These are phyloP conservation scores for Phytophthora aleatoria DNA, from an alignment of 352 stramenopile species.

Conservation along the genomic window DNA sequence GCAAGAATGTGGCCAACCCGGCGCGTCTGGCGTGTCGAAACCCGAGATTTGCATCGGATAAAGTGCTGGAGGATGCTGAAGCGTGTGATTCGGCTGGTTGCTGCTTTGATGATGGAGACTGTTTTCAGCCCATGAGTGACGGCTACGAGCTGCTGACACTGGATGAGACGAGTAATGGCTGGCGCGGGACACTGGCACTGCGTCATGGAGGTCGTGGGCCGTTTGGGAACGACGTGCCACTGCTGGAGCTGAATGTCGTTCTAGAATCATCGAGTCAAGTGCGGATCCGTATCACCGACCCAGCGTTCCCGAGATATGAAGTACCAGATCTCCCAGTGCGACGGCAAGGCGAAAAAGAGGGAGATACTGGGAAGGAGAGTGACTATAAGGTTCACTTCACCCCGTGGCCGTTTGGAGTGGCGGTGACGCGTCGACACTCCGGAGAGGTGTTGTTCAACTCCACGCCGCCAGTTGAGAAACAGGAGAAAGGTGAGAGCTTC, in stretches of 20 bases:
- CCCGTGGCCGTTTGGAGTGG: slow-evolving; percentile 70
- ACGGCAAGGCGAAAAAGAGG: slow-evolving; percentile 7
- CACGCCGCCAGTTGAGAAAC: slow-evolving; percentile 54
- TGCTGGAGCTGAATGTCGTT: slow-evolving; percentile 69
- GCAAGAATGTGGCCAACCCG: slow-evolving; percentile 39
- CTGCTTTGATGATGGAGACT: slow-evolving; percentile 68
- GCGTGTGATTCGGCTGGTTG: slow-evolving; percentile 65
- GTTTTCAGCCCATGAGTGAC: slow-evolving; percentile 72
- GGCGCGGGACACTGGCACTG: slow-evolving; percentile 59
- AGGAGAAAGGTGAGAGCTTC: slow-evolving; percentile 35
- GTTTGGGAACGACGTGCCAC: slow-evolving; percentile 78
- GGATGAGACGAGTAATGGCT: slow-evolving; percentile 55
- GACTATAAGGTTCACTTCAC: slow-evolving; percentile 71
- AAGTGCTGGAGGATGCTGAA: slow-evolving; percentile 32
- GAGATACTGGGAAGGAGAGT: neutral
- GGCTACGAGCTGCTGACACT: slow-evolving; percentile 75
- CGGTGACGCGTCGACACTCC: slow-evolving; percentile 56
- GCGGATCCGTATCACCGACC: slow-evolving; percentile 84
- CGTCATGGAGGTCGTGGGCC: slow-evolving; percentile 50
- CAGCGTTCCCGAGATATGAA: slow-evolving; percentile 74
- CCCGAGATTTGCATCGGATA: slow-evolving; percentile 51
- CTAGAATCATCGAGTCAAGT: slow-evolving; percentile 52
- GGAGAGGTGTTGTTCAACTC: slow-evolving; percentile 87
- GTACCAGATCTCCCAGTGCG: slow-evolving; percentile 45
- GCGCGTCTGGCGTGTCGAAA: slow-evolving; percentile 78